Evolutionary conservation across 805 yeast genomes (phyloP).

Genomic region (Yarrowia deformans): DNA sequence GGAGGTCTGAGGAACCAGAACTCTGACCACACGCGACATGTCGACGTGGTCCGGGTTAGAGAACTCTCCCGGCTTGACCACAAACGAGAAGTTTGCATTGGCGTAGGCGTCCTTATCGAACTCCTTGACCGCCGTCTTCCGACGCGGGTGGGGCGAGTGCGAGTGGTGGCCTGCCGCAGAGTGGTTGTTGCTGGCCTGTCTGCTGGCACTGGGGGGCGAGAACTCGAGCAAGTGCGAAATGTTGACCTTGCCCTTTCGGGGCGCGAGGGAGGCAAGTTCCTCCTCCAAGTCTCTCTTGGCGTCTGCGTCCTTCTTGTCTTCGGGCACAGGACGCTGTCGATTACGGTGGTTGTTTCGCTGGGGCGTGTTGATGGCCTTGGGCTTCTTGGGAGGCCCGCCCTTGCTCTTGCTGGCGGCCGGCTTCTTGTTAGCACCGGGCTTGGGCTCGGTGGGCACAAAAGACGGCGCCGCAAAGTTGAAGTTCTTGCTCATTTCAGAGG

Average conservation of each 20-base stretch:
- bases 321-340: conserved; percentile 6
- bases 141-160: conserved; percentile 18
- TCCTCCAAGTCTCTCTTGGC: conserved; percentile 20
- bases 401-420: conserved; percentile 20
- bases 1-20: conserved; percentile 71
- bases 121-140: conserved; percentile 12
- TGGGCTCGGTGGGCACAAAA: conserved; percentile 38
- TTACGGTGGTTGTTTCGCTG: conserved; percentile 36
- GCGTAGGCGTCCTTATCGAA: conserved; percentile 54
- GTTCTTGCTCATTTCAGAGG: conserved; percentile 29
- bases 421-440: conserved; percentile 15
- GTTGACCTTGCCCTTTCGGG: conserved; percentile 33
- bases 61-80: conserved; percentile 72
- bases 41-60: conserved; percentile 69
- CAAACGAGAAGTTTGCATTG: conserved; percentile 83
- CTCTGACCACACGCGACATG: conserved; percentile 67
- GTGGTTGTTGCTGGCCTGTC: neutral
- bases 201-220: conserved; percentile 20
- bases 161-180: conserved; percentile 23
- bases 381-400: conserved; percentile 22
- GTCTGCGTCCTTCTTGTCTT: neutral
- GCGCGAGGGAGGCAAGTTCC: conserved; percentile 23
- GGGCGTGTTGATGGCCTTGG: conserved; percentile 34
- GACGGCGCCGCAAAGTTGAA: conserved; percentile 39
- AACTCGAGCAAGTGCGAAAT: conserved; percentile 32